Base-by-base conservation (phyloP, 805 yeast species). In the Starmerella geochares region DNA sequence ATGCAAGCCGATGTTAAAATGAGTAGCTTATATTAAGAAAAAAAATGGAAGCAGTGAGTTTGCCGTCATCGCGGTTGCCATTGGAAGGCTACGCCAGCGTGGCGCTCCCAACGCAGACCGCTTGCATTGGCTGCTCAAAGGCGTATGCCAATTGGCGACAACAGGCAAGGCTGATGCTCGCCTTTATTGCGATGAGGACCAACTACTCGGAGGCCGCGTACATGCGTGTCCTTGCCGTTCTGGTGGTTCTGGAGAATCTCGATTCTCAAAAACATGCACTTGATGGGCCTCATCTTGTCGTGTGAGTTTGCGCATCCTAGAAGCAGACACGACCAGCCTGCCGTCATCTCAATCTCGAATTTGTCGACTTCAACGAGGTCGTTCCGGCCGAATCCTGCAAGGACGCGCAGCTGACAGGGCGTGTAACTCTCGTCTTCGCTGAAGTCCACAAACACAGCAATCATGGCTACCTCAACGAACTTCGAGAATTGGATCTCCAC, bases 141-240 rank as follows among this genome's bases (percentile, higher is more conserved):
- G 1, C 44, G 44, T 23, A 40, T 25, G 5, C 44, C 44, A 1
- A 40, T 19, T n/a, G 33, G 44, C 1, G 33, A 25, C 13, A 40
- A 14, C 23, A 3, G 10, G 7, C 3, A 1, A 3, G 16, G 9
- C 17, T 33, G 20, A 20, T 14, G n/a, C 2, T 16, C 35, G 21
- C n/a, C 16, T 6, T 3, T 17, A 10, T 31, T 17, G 8, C 14
- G 19, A 4, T 46, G 37, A 6, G 56, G 53, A 8, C 53, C 56
- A 6, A 50, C 45, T 4, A 56, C 24, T 3, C 55, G 52, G 29
- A 59, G 38, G 1, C 87, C 82, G 42, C 98, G 67, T 10, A 92
- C 70, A 63, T 87, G 97, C 0, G 95, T 81, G 64, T 92, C 99
- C 61, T 90, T 92, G 41, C 99, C 99, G 61, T 86, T 87, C 62